Conservation (phyloP, 2,329 filamentous ascomycete genomes). For the Shiraia sp. region DNA sequence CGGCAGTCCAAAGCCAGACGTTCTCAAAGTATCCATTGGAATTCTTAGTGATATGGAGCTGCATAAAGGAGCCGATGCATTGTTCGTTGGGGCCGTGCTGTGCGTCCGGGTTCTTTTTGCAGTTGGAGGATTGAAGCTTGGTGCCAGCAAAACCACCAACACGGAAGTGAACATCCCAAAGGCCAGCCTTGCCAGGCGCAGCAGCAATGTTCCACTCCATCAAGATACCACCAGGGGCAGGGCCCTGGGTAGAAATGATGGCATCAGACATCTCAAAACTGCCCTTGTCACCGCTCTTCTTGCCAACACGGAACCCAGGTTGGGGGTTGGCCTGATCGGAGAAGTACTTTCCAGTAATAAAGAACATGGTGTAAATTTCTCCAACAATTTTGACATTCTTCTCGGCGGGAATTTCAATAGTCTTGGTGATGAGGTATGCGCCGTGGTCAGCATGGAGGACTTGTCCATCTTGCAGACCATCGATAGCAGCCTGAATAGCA, state of each 20-base stretch:
- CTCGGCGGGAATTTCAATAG: slow-evolving; percentile 59
- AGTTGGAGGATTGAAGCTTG: slow-evolving; percentile 76
- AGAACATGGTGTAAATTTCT: slow-evolving; percentile 88
- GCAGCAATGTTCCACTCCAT: slow-evolving; percentile 86
- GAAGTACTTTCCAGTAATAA: slow-evolving; percentile 78
- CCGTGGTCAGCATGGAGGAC: slow-evolving; percentile 69
- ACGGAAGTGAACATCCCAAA: slow-evolving; percentile 97
- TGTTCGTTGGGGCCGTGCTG: slow-evolving; percentile 64
- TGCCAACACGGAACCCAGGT: slow-evolving; percentile 83
- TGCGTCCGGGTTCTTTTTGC: slow-evolving; percentile 72
- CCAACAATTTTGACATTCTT: slow-evolving; percentile 86
- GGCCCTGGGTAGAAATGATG: slow-evolving; percentile 80
- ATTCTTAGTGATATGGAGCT: slow-evolving; percentile 59
- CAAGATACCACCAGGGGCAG: slow-evolving; percentile 84
- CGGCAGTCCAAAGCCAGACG: slow-evolving; percentile 86
- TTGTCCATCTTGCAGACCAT: slow-evolving; percentile 65
- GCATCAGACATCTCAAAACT: slow-evolving; percentile 86
- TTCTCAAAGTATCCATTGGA: slow-evolving; percentile 82
- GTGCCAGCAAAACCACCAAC: slow-evolving; percentile 87
- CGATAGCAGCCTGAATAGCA: slow-evolving; percentile 77
- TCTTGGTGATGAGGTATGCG: slow-evolving; percentile 64
- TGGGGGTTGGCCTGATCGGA: slow-evolving; percentile 73
- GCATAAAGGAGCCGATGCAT: slow-evolving; percentile 74
- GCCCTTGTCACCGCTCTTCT: slow-evolving; percentile 71
- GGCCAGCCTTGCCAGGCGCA: slow-evolving; percentile 70